These are phyloP conservation scores for Acanthamoeba rhysodes DNA, from an alignment of 208 protist genomes.

Conservation along the genomic window DNA sequence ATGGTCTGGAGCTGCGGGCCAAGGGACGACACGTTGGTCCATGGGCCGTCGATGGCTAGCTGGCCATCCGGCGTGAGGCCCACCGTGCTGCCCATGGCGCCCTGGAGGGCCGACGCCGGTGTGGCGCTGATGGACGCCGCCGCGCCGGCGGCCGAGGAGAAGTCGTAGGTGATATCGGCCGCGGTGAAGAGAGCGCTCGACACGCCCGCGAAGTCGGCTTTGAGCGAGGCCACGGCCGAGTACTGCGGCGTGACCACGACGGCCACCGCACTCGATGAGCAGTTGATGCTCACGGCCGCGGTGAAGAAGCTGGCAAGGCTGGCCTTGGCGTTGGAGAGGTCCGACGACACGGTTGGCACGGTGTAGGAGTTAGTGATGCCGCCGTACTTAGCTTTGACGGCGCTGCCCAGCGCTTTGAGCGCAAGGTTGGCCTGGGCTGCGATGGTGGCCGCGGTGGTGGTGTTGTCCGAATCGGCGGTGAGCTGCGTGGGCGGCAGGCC, in stretches of 20 bases:
- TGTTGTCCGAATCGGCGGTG: not conserved
- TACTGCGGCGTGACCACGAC: not conserved
- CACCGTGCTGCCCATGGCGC: not conserved
- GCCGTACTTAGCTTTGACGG: not conserved
- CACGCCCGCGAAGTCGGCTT: not conserved
- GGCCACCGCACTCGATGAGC: not conserved
- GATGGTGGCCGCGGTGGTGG: not conserved
- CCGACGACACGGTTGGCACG: not conserved
- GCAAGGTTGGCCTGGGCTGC: not conserved
- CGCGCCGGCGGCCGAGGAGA: not conserved
- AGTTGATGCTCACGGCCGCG: not conserved
- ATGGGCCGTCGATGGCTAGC: not conserved
- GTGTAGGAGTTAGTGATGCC: not conserved
- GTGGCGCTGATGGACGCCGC: not conserved
- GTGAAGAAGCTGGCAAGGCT: not conserved
- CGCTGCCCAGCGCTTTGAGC: not conserved
- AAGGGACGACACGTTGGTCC: not conserved
- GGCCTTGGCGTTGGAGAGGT: not conserved
- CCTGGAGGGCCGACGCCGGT: not conserved
- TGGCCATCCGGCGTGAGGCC: not conserved
- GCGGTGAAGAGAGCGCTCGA: not conserved
- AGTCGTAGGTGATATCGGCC: constrained; percentile 15
- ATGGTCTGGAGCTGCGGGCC: not conserved
- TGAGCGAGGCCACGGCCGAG: not conserved
- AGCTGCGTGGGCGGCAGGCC: not conserved